Evolutionary conservation across 345 rosid species (phyloP).

Genomic region (Limnanthes douglasii): DNA sequence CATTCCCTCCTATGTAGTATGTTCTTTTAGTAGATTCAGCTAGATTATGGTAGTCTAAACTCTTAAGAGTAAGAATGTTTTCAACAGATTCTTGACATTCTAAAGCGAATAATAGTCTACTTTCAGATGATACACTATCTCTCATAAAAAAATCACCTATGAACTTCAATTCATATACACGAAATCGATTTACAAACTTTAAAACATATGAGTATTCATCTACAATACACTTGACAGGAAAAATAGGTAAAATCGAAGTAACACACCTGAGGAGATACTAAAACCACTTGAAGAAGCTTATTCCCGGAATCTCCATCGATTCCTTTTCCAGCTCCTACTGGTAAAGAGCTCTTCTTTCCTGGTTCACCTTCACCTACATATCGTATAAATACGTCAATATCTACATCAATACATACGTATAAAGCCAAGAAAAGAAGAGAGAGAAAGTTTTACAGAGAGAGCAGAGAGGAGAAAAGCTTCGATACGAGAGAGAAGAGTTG

Average conservation of each 20-base stretch:
- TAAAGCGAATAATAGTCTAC: neutral
- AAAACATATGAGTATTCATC: neutral
- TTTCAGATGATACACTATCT: neutral
- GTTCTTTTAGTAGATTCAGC: too few relatives aligned
- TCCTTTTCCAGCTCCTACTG: conserved; percentile 32
- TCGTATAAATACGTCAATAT: neutral
- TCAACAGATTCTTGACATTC: neutral
- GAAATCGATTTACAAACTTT: neutral
- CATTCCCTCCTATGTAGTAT: too few relatives aligned
- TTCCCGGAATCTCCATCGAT: conserved; percentile 19
- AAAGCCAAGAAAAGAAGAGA: neutral
- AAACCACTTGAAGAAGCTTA: conserved; percentile 71
- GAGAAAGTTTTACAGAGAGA: conserved; percentile 16
- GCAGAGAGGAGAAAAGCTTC: conserved; percentile 18
- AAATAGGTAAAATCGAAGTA: neutral
- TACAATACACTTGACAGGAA: neutral
- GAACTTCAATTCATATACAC: neutral
- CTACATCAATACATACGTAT: too few relatives aligned
- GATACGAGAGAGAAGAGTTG: conserved; percentile 7
- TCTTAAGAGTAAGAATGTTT: too few relatives aligned
- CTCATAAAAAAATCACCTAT: neutral
- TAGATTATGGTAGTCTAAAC: too few relatives aligned
- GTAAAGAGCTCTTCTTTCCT: conserved; percentile 22
- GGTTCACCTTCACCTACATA: conserved; percentile 21
- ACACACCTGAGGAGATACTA: conserved; percentile 86